Conservation (phyloP, 768 basidiomycete genomes). For the Hortiboletus flavorubellus region DNA sequence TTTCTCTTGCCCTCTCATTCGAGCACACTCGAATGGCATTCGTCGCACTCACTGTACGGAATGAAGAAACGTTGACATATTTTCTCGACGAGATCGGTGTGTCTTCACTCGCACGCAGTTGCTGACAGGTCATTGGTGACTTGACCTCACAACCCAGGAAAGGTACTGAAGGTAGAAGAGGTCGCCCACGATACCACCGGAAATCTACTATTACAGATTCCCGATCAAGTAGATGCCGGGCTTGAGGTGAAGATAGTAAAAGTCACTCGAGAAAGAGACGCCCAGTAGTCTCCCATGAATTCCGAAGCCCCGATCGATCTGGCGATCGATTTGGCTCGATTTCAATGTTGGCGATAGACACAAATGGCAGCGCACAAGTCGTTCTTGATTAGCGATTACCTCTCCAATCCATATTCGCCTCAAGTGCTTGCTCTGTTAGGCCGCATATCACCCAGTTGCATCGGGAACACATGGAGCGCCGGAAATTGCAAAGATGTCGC, state of each 20-base stretch:
- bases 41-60: slow-evolving; percentile 50
- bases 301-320: slow-evolving; percentile 14
- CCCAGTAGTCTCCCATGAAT: slow-evolving; percentile 4
- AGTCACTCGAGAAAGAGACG: slow-evolving; percentile 27
- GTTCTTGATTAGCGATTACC: slow-evolving; percentile 10
- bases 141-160: slow-evolving; percentile 10
- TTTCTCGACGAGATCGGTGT: slow-evolving; percentile 42
- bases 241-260: slow-evolving; percentile 45
- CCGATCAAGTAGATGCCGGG: slow-evolving; percentile 33
- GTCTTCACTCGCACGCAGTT: background rate
- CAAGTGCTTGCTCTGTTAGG: slow-evolving; percentile 2
- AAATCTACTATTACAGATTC: slow-evolving; percentile 23
- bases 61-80: slow-evolving; percentile 45
- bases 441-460: background rate
- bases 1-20: slow-evolving; percentile 34
- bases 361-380: background rate
- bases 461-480: background rate
- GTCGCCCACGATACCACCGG: slow-evolving; percentile 16
- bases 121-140: background rate
- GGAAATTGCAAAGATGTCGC: slow-evolving; percentile 1
- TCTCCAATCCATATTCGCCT: slow-evolving; percentile 6
- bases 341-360: background rate
- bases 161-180: slow-evolving; percentile 27
- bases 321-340: slow-evolving; percentile 8
- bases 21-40: slow-evolving; percentile 18